phyloP scores from a whole-genome alignment of 2,329 filamentous ascomycete species.

The Cladophialophora psammophila region DNA sequence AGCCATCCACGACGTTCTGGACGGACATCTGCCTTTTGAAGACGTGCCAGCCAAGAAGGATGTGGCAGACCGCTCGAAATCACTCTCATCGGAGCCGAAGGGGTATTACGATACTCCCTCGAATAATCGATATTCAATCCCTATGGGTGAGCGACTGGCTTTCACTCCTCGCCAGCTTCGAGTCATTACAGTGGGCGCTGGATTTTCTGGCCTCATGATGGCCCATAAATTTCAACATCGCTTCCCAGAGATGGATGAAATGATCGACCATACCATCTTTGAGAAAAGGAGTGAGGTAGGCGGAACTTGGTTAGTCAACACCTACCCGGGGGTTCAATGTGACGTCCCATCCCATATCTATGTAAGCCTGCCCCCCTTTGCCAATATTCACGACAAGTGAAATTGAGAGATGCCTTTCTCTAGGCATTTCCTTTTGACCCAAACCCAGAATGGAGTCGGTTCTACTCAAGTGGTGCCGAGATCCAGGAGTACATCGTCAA shows the following conservation, averaged over 20 bases:
- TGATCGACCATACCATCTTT: constrained; percentile 52
- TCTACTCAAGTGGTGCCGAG: constrained; percentile 51
- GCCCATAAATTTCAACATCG: constrained; percentile 48
- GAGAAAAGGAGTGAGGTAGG: constrained; percentile 51
- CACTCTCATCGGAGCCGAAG: neutral
- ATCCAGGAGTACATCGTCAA: constrained; percentile 53
- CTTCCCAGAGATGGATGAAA: constrained; percentile 43
- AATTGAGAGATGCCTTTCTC: neutral
- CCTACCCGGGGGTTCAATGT: constrained; percentile 57
- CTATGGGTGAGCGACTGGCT: constrained; percentile 39
- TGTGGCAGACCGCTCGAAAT: too few relatives aligned
- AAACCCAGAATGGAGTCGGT: constrained; percentile 53
- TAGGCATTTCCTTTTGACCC: constrained; percentile 47
- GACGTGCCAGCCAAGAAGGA: neutral
- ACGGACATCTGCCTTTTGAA: constrained; percentile 26
- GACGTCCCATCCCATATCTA: constrained; percentile 75
- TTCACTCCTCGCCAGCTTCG: constrained; percentile 28
- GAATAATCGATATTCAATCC: constrained; percentile 11
- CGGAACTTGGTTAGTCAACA: constrained; percentile 53
- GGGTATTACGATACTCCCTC: neutral
- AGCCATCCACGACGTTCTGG: constrained; percentile 49
- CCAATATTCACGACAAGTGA: too few relatives aligned
- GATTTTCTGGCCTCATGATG: constrained; percentile 11
- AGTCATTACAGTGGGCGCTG: constrained; percentile 8
- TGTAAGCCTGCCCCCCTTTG: constrained; percentile 42